Evolutionary conservation across 495 filamentous ascomycete genomes (phyloP).

Genomic region (Xylaria venustula): DNA sequence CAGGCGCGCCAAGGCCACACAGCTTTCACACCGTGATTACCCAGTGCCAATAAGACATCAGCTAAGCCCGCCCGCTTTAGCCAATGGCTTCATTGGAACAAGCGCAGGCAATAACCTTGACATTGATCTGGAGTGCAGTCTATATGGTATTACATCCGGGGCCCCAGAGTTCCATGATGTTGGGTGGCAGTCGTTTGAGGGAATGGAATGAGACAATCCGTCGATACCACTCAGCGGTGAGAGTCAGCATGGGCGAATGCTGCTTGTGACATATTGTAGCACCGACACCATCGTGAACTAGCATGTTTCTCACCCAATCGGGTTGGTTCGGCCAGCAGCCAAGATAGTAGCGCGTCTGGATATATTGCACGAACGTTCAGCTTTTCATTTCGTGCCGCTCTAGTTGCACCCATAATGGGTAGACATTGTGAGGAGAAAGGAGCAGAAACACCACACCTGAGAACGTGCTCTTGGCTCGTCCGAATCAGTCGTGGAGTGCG

Average conservation of each 20-base stretch:
- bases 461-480: too few species aligned
- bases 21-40: conserved; percentile 20
- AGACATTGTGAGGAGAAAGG: background rate
- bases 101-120: background rate
- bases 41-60: conserved; percentile 11
- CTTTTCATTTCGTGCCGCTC: background rate
- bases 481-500: too few species aligned
- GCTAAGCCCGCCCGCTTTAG: conserved; percentile 25
- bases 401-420: background rate
- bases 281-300: background rate
- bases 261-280: background rate
- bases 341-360: background rate
- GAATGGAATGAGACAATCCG: conserved; percentile 17
- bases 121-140: background rate
- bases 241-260: background rate
- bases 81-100: conserved; percentile 21
- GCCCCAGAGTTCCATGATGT: background rate
- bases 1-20: conserved; percentile 24
- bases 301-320: background rate
- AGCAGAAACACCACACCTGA: too few species aligned
- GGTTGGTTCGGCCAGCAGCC: background rate
- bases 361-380: background rate
- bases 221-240: background rate
- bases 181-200: conserved; percentile 2
- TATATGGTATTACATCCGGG: background rate